Conservation (phyloP, 495 filamentous ascomycete genomes). For the Tuber microsphaerosporum region DNA sequence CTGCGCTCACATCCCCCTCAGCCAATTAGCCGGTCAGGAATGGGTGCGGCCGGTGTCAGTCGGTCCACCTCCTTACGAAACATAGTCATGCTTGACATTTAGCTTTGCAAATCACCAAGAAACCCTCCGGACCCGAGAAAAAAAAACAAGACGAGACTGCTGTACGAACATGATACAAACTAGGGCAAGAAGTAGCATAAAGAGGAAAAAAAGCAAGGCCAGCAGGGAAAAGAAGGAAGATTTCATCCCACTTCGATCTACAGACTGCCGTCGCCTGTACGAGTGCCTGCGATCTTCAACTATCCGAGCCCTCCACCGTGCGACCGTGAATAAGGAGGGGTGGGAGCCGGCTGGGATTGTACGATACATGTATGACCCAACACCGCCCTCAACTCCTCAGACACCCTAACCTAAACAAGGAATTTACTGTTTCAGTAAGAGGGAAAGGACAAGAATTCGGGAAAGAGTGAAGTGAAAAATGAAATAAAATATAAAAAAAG, state of each 20-base stretch:
- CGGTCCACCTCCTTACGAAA: conserved; percentile 29
- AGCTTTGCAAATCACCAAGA: conserved; percentile 5
- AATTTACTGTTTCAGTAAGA: background rate
- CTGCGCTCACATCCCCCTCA: background rate
- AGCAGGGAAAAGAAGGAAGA: background rate
- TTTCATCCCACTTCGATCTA: background rate
- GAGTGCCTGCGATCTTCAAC: background rate
- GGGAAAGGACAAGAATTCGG: background rate
- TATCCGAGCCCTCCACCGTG: background rate
- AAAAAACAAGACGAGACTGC: background rate
- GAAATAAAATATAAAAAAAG: background rate
- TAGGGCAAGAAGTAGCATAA: background rate
- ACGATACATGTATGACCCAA: background rate
- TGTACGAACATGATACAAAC: background rate
- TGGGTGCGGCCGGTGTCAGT: conserved; percentile 23
- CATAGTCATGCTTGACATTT: conserved; percentile 34
- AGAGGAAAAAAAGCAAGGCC: background rate
- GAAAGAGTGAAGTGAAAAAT: background rate
- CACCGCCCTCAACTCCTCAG: conserved; percentile 3
- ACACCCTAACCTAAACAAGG: conserved; percentile 3
- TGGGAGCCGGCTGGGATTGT: background rate
- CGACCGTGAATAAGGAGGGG: background rate
- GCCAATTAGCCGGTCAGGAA: conserved; percentile 28
- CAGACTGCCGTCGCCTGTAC: background rate
- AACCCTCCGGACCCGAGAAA: background rate